Percentiles rank a stretch among this genome's conserved stretches.
Conservation (phyloP, 768 basidiomycete species). For the Lyophyllum atratum region DNA sequence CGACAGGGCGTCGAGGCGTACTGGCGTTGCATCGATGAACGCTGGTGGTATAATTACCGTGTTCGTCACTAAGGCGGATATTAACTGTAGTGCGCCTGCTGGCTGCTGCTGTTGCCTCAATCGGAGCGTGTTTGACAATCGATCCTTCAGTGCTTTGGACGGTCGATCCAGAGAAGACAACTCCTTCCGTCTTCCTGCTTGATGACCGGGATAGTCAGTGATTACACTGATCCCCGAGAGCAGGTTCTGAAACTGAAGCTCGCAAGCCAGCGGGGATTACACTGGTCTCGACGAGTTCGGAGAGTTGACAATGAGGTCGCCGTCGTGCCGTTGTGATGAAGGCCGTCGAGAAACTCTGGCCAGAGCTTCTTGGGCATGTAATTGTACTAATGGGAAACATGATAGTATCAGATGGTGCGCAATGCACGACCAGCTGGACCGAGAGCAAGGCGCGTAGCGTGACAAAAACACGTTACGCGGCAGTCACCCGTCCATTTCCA, state of each 20-base stretch:
- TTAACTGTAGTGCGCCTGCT: conserved; percentile 15
- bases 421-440: conserved; percentile 6
- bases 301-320: conserved; percentile 13
- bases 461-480: conserved; percentile 11
- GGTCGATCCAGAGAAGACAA: conserved; percentile 13
- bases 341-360: not conserved
- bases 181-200: conserved; percentile 3
- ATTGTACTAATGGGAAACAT: conserved; percentile 9
- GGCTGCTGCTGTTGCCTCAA: conserved; percentile 6
- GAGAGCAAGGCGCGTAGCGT: conserved; percentile 11
- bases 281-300: conserved; percentile 15
- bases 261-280: conserved; percentile 16
- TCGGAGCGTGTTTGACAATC: conserved; percentile 20
- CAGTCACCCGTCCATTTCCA: conserved; percentile 7
- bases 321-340: conserved; percentile 7
- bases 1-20: conserved; percentile 7
- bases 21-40: conserved; percentile 6
- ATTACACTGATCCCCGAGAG: conserved; percentile 4
- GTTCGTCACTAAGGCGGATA: conserved; percentile 16
- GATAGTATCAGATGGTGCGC: not conserved
- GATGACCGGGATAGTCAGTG: conserved; percentile 14
- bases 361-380: conserved; percentile 12
- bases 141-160: conserved; percentile 8
- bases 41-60: conserved; percentile 1
- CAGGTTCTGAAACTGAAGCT: conserved; percentile 16